Evolutionary conservation across 2,329 filamentous ascomycete genomes (phyloP).

Genomic region (Erysiphe pisi): DNA sequence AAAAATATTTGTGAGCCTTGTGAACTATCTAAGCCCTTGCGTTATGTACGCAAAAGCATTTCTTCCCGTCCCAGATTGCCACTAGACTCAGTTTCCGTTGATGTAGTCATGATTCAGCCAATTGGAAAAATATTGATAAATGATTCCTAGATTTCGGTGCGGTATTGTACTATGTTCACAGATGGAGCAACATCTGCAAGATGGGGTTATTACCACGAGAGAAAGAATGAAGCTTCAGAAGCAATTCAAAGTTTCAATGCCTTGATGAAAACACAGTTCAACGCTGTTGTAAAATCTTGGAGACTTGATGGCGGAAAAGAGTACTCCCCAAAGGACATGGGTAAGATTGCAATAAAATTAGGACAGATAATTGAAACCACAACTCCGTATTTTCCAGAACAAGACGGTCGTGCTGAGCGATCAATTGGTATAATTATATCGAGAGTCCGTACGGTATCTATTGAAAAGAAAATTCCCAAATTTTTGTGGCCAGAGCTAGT

Average conservation of each 20-base stretch:
- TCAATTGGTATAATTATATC: constrained; percentile 25
- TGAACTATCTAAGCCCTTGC: neutral
- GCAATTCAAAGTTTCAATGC: neutral
- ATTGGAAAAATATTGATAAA: neutral
- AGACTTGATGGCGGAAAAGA: constrained; percentile 24
- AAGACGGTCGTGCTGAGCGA: neutral
- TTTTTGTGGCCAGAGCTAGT: constrained; percentile 6
- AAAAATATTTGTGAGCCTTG: constrained; percentile 13
- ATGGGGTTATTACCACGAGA: neutral
- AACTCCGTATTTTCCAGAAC: constrained; percentile 1
- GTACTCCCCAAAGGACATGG: constrained; percentile 10
- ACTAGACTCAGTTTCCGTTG: neutral
- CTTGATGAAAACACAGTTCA: constrained; percentile 1
- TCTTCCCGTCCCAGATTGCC: neutral
- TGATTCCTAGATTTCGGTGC: neutral
- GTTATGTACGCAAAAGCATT: constrained; percentile 2
- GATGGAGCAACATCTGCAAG: neutral
- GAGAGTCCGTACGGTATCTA: neutral
- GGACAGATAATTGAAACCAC: constrained; percentile 16
- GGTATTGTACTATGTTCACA: neutral
- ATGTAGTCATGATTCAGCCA: neutral
- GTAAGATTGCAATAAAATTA: constrained; percentile 1
- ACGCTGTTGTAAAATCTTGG: constrained; percentile 26
- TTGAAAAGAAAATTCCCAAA: constrained; percentile 10
- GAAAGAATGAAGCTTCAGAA: neutral